Conservation (phyloP, 352 stramenopile genomes). For the Phytophthora gonapodyides region DNA sequence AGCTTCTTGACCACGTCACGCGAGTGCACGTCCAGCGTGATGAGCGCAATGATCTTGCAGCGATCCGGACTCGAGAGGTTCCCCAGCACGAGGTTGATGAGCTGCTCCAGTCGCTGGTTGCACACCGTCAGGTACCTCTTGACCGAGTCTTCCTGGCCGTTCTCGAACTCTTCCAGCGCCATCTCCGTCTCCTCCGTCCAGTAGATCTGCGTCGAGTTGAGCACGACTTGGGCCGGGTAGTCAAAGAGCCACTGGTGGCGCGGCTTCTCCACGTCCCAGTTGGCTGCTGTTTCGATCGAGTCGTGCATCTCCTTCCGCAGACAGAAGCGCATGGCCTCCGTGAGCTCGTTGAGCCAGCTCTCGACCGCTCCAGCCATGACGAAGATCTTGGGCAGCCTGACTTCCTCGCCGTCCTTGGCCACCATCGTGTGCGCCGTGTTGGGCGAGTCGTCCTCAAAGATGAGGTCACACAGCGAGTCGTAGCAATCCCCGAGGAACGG, state of each 20-base stretch:
- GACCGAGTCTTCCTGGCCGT: slow-evolving; percentile 87
- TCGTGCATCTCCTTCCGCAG: slow-evolving; percentile 90
- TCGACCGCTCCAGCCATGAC: slow-evolving; percentile 87
- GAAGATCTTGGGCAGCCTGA: slow-evolving; percentile 74
- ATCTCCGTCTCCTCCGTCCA: slow-evolving; percentile 98
- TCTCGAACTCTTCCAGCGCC: slow-evolving; percentile 87
- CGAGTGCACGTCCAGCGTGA: slow-evolving; percentile 96
- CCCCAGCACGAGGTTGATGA: slow-evolving; percentile 93
- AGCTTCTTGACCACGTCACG: slow-evolving; percentile 93
- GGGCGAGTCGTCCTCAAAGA: slow-evolving; percentile 78
- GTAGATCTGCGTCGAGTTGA: slow-evolving; percentile 92
- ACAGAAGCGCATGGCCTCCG: slow-evolving; percentile 83
- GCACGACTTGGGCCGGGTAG: slow-evolving; percentile 92
- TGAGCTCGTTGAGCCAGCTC: slow-evolving; percentile 88
- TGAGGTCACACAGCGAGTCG: slow-evolving; percentile 91
- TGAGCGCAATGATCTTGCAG: slow-evolving; percentile 96
- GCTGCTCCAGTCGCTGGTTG: slow-evolving; percentile 87
- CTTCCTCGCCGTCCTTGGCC: slow-evolving; percentile 75
- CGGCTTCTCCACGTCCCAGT: slow-evolving; percentile 96
- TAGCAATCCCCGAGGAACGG: slow-evolving; percentile 98
- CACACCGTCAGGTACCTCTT: slow-evolving; percentile 83
- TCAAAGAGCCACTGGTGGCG: slow-evolving; percentile 98
- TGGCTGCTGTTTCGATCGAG: slow-evolving; percentile 82
- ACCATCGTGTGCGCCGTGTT: slow-evolving; percentile 89
- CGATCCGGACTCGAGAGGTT: slow-evolving; percentile 89